These are phyloP conservation scores for Nitzschia sp. DNA, from an alignment of 108 stramenopile genomes.

Conservation along the genomic window DNA sequence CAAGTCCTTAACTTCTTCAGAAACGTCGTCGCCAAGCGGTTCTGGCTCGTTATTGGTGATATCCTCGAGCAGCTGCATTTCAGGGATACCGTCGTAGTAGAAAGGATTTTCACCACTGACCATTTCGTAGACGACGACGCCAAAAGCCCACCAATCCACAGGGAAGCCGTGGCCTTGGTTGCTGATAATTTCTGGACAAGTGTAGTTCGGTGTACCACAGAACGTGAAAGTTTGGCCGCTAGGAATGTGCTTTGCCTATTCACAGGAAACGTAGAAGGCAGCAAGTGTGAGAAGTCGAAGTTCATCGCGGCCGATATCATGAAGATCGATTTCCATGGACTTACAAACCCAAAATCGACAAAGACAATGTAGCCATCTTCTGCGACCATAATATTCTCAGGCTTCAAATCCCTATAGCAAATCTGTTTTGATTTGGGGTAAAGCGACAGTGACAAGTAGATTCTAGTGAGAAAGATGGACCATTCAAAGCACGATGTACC, in stretches of 20 bases:
- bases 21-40: constrained; percentile 38
- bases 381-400: constrained; percentile 75
- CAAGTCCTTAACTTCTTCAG: constrained; percentile 36
- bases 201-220: constrained; percentile 90
- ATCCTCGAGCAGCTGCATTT: constrained; percentile 67
- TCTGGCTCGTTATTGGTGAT: constrained; percentile 61
- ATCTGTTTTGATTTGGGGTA: too few species aligned
- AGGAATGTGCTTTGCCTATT: constrained; percentile 58
- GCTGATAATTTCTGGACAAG: constrained; percentile 76
- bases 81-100: constrained; percentile 52
- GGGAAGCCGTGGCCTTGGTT: constrained; percentile 84
- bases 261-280: too few species aligned
- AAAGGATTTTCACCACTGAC: constrained; percentile 58
- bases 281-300: too few species aligned
- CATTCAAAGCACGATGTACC: too few species aligned
- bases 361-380: constrained; percentile 75
- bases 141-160: constrained; percentile 90
- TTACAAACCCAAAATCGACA: constrained; percentile 90
- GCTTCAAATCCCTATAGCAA: constrained; percentile 93
- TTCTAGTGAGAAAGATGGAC: too few species aligned
- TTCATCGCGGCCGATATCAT: too few species aligned
- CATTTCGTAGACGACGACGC: constrained; percentile 90
- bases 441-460: too few species aligned
- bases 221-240: constrained; percentile 78
- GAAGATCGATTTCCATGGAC: too few species aligned